phyloP scores from a whole-genome alignment of 192 early-diverging fungal species.

The Chytriomyces confervae region DNA sequence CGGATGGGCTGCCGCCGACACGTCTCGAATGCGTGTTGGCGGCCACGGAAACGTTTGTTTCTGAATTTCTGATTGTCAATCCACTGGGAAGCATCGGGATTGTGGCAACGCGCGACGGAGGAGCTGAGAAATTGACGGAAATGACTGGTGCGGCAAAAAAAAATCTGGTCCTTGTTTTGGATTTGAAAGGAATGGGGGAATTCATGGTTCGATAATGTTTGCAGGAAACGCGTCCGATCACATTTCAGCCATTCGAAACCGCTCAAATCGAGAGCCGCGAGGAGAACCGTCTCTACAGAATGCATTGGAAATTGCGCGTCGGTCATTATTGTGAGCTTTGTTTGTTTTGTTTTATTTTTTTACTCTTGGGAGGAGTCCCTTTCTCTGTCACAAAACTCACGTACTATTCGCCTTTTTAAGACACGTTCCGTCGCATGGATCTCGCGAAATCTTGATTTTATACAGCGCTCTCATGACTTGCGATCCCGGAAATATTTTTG shows the following conservation, averaged over 20 bases:
- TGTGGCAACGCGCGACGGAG: constrained; percentile 80
- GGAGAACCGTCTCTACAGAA: constrained; percentile 96
- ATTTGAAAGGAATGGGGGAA: not conserved
- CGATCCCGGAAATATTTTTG: constrained; percentile 90
- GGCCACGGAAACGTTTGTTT: constrained; percentile 72
- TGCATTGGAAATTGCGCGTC: constrained; percentile 81
- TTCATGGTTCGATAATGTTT: constrained; percentile 2
- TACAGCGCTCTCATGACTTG: constrained; percentile 89
- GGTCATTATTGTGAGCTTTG: constrained; percentile 58
- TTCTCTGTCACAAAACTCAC: too few relatives aligned
- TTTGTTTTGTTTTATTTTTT: not conserved
- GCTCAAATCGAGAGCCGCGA: constrained; percentile 69
- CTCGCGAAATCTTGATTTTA: constrained; percentile 85
- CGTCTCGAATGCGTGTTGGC: constrained; percentile 76
- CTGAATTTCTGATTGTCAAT: constrained; percentile 96
- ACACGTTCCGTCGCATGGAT: constrained; percentile 89
- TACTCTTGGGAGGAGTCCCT: not conserved
- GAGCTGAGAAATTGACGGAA: constrained; percentile 87
- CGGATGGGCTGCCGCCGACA: constrained; percentile 68
- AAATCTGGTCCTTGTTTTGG: too few relatives aligned
- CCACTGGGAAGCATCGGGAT: constrained; percentile 89
- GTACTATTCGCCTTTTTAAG: constrained; percentile 34
- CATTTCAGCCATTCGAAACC: constrained; percentile 67
- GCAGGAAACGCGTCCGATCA: constrained; percentile 81
- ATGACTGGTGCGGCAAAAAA: constrained; percentile 68